phyloP scores from a whole-genome alignment of 2,329 filamentous ascomycete species.

The Waltergamsia citrina region DNA sequence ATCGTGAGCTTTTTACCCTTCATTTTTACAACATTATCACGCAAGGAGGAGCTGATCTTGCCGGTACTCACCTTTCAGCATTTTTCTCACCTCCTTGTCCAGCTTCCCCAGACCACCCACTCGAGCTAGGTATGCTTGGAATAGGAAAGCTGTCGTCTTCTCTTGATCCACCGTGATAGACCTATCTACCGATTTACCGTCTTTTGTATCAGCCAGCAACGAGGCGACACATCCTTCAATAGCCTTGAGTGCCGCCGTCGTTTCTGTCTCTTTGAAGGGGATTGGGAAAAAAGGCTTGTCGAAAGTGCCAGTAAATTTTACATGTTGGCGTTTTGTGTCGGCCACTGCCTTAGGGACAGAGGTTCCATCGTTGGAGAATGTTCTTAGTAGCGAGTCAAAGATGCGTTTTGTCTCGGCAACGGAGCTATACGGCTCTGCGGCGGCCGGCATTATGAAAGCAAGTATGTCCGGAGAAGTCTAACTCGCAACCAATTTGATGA shows the following conservation, averaged over 20 bases:
- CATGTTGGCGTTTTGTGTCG: slow-evolving; percentile 9
- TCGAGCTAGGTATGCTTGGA: slow-evolving; percentile 22
- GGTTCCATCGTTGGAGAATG: slow-evolving; percentile 14
- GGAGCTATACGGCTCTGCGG: slow-evolving; percentile 12
- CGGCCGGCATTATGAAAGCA: slow-evolving; percentile 2
- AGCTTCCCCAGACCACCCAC: slow-evolving; percentile 27
- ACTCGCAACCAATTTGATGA: no score
- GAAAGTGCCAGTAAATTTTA: slow-evolving; percentile 21
- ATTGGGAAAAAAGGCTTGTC: slow-evolving; percentile 34
- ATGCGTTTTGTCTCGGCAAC: slow-evolving; percentile 14
- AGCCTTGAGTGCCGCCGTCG: slow-evolving; percentile 31
- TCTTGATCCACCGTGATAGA: slow-evolving; percentile 22
- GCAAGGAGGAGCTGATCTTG: not conserved
- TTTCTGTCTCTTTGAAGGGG: slow-evolving; percentile 36
- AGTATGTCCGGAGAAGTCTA: no score
- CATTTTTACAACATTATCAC: not conserved
- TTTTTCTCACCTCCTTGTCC: slow-evolving; percentile 19
- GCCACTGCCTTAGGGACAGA: slow-evolving; percentile 16
- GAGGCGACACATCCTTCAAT: slow-evolving; percentile 26
- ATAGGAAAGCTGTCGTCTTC: slow-evolving; percentile 32
- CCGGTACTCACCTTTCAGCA: slow-evolving; percentile 17
- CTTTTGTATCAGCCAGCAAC: slow-evolving; percentile 17
- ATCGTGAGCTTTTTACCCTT: not conserved
- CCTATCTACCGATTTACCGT: slow-evolving; percentile 6
- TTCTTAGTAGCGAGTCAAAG: slow-evolving; percentile 11